Conservation (phyloP, 352 stramenopile genomes). For the Phytophthora fragariaefolia region DNA sequence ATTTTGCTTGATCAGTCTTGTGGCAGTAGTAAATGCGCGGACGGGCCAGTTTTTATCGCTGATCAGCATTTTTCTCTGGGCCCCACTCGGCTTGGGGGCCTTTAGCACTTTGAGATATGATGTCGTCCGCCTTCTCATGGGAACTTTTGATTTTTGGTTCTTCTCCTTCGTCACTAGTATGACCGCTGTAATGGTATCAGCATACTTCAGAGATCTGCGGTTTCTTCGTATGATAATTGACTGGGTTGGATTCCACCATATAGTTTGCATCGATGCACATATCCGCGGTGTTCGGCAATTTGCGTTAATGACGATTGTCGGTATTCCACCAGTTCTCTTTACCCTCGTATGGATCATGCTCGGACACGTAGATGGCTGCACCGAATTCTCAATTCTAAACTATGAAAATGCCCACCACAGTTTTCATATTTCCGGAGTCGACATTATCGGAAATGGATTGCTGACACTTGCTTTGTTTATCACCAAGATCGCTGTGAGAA, state of each 20-base stretch:
- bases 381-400: constrained; percentile 11
- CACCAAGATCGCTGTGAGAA: constrained; percentile 31
- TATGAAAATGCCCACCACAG: constrained; percentile 15
- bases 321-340: constrained; percentile 21
- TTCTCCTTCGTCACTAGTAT: constrained; percentile 36
- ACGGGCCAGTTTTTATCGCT: constrained; percentile 26
- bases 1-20: constrained; percentile 25
- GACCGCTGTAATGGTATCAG: constrained; percentile 26
- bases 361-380: constrained; percentile 18
- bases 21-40: constrained; percentile 22
- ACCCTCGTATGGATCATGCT: constrained; percentile 30
- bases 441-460: constrained; percentile 37
- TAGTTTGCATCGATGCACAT: constrained; percentile 36
- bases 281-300: constrained; percentile 33
- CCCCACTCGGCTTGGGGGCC: constrained; percentile 32
- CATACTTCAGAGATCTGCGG: constrained; percentile 32
- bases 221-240: constrained; percentile 31
- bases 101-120: constrained; percentile 31
- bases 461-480: constrained; percentile 35
- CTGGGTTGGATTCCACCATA: constrained; percentile 37
- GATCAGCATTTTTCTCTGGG: constrained; percentile 21
- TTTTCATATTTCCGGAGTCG: constrained; percentile 23
- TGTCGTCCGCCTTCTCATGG: constrained; percentile 31
- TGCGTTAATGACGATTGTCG: constrained; percentile 14
- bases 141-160: constrained; percentile 50